phyloP scores from a whole-genome alignment of 306 rosid genomes.

The Abrus pulchellus region DNA sequence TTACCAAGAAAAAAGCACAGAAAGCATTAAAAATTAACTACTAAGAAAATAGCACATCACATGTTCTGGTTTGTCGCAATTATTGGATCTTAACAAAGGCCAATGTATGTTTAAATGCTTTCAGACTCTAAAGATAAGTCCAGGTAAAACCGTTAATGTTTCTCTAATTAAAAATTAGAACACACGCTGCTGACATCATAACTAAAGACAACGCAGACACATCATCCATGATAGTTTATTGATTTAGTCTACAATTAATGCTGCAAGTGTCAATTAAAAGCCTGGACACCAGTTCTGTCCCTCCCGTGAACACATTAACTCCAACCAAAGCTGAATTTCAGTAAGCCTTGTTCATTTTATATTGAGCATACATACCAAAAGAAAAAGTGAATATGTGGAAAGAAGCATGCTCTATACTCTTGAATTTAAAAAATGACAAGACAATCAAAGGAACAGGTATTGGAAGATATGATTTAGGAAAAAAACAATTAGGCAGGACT shows the following conservation, averaged over 20 bases:
- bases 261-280: not conserved
- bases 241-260: not conserved
- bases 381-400: not conserved
- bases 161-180: not conserved
- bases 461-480: not conserved
- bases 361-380: not conserved
- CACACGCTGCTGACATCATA: not conserved
- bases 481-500: not conserved
- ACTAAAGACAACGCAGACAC: not conserved
- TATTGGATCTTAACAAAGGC: not conserved
- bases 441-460: not conserved
- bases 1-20: slow-evolving; percentile 13
- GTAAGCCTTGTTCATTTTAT: not conserved
- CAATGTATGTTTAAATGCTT: slow-evolving; percentile 7
- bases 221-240: not conserved
- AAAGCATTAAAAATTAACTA: not conserved
- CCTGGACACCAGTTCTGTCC: not conserved
- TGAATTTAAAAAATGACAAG: not conserved
- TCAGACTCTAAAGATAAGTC: slow-evolving; percentile 18
- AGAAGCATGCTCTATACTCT: not conserved
- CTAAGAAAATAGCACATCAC: not conserved
- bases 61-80: not conserved
- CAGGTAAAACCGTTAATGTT: not conserved
- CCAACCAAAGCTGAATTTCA: not conserved
- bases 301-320: not conserved